Percentiles rank a stretch among this genome's conserved stretches.
phyloP scores from a whole-genome alignment of 148 eudicot genomes.

The Pharnaceum exiguum region DNA sequence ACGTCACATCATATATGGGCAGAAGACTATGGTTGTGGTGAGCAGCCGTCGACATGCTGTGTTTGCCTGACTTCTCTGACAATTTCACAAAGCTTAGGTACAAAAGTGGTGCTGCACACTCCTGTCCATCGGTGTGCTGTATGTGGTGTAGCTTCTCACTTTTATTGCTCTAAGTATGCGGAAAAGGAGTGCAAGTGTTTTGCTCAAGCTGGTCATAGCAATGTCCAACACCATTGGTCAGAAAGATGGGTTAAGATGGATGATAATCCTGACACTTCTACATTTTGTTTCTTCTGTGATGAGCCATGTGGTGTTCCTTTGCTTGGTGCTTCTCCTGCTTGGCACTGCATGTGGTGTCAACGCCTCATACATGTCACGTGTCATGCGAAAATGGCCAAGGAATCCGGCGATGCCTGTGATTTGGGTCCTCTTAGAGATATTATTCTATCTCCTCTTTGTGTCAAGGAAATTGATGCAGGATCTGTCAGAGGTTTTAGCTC shows the following conservation, averaged over 20 bases:
- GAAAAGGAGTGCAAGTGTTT: slow-evolving; percentile 84
- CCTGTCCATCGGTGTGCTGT: slow-evolving; percentile 73
- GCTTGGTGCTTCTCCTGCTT: slow-evolving; percentile 69
- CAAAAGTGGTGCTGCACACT: slow-evolving; percentile 49
- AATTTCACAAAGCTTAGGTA: slow-evolving; percentile 39
- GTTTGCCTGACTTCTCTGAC: slow-evolving; percentile 67
- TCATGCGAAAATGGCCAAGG: slow-evolving; percentile 71
- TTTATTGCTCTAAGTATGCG: slow-evolving; percentile 62
- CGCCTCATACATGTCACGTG: slow-evolving; percentile 78
- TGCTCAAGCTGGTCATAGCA: slow-evolving; percentile 63
- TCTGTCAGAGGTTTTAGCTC: slow-evolving; percentile 34
- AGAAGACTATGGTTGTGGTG: slow-evolving; percentile 60
- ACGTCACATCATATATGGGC: slow-evolving; percentile 77
- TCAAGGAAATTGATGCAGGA: slow-evolving; percentile 55
- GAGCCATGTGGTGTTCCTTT: slow-evolving; percentile 86
- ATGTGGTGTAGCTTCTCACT: slow-evolving; percentile 84
- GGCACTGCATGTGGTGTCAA: slow-evolving; percentile 93
- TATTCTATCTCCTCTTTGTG: slow-evolving; percentile 73
- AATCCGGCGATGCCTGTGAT: slow-evolving; percentile 74
- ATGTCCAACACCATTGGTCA: slow-evolving; percentile 86
- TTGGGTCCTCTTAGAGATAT: slow-evolving; percentile 64
- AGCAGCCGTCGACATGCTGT: slow-evolving; percentile 72
- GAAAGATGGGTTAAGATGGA: slow-evolving; percentile 75
- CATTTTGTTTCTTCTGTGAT: slow-evolving; percentile 77
- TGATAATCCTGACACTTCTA: slow-evolving; percentile 72